Conservation (phyloP, 495 filamentous ascomycete genomes). For the Neurospora tetraspora region DNA sequence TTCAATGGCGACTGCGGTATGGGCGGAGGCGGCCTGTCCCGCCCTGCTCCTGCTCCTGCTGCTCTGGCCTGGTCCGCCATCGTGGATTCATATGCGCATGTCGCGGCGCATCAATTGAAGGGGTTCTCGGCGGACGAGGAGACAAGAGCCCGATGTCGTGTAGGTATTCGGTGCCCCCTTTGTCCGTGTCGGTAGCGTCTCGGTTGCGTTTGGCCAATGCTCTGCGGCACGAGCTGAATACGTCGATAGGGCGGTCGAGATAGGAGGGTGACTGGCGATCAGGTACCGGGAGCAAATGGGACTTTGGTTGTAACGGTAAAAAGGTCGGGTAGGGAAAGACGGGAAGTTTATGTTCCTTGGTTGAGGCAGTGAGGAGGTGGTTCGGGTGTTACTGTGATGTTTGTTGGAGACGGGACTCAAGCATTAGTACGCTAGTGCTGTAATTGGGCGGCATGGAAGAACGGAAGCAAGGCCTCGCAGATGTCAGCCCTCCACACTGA, state of each 20-base stretch:
- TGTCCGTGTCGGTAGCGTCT: background rate
- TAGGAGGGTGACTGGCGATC: background rate
- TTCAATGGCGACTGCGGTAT: constrained; percentile 20
- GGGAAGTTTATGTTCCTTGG: background rate
- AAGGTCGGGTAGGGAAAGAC: background rate
- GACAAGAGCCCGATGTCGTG: background rate
- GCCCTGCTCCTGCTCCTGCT: constrained; percentile 5
- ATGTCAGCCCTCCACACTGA: background rate
- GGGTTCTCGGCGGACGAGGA: background rate
- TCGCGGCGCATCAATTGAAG: constrained; percentile 11
- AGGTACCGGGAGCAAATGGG: background rate
- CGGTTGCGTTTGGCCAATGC: background rate
- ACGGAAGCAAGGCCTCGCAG: background rate
- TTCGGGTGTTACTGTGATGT: background rate
- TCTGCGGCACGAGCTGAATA: background rate
- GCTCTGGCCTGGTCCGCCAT: constrained; percentile 30
- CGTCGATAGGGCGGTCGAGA: background rate
- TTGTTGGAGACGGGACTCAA: background rate
- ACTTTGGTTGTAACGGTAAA: background rate
- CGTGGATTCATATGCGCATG: constrained; percentile 22
- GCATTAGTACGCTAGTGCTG: background rate
- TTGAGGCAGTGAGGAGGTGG: background rate
- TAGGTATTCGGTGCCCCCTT: background rate
- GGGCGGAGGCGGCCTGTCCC: constrained; percentile 11
- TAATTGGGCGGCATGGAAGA: background rate